Conservation (phyloP, 768 basidiomycete species). For the Imleria badia region DNA sequence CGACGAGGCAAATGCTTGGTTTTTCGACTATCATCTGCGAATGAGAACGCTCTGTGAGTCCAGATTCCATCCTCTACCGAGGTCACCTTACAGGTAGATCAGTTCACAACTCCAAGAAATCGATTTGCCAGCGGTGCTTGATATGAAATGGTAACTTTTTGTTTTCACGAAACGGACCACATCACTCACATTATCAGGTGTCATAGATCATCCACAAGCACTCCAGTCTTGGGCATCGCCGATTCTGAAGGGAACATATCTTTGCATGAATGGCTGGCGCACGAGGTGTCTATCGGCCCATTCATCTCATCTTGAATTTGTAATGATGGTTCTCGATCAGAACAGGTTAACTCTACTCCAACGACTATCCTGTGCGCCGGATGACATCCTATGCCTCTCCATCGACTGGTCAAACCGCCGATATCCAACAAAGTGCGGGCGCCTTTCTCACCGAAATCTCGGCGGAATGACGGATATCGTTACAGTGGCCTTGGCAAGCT, state of each 20-base stretch:
- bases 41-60: slow-evolving; percentile 38
- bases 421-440: slow-evolving; percentile 43
- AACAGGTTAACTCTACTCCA: slow-evolving; percentile 39
- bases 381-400: slow-evolving; percentile 78
- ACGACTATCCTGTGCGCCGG: slow-evolving; percentile 47
- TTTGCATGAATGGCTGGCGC: slow-evolving; percentile 53
- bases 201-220: slow-evolving; percentile 42
- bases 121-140: slow-evolving; percentile 77
- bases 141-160: slow-evolving; percentile 86
- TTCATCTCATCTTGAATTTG: neutral
- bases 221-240: slow-evolving; percentile 67
- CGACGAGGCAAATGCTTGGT: slow-evolving; percentile 76
- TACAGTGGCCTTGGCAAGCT: slow-evolving; percentile 55
- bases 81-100: neutral
- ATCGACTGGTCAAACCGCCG: slow-evolving; percentile 89
- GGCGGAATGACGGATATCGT: neutral
- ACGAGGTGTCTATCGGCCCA: slow-evolving; percentile 39
- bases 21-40: slow-evolving; percentile 44
- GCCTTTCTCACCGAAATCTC: slow-evolving; percentile 1
- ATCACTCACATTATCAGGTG: slow-evolving; percentile 47
- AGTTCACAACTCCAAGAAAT: slow-evolving; percentile 68
- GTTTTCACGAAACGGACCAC: neutral
- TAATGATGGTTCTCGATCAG: slow-evolving; percentile 30
- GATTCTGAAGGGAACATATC: slow-evolving; percentile 83
- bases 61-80: neutral